Evolutionary conservation across 2,329 filamentous ascomycete genomes (phyloP).

Genomic region (Cercospora sp.): DNA sequence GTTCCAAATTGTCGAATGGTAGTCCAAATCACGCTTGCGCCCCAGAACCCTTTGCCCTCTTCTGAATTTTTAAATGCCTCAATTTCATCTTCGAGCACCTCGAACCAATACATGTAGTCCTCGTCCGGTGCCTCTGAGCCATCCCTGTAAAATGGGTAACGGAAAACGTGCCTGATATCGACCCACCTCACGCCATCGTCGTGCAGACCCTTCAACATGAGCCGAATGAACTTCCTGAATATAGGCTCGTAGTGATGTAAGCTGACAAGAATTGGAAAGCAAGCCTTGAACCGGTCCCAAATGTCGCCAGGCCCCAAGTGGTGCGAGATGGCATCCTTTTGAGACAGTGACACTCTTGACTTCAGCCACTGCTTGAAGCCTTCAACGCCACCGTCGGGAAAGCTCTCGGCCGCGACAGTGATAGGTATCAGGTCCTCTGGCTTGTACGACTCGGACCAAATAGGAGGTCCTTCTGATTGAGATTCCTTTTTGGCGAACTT

Average conservation of each 20-base stretch:
- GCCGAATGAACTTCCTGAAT: conserved; percentile 71
- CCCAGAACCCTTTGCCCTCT: conserved; percentile 78
- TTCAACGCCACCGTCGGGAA: conserved; percentile 68
- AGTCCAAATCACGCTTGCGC: conserved; percentile 82
- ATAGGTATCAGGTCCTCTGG: conserved; percentile 61
- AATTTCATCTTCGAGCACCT: conserved; percentile 75
- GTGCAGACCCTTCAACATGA: conserved; percentile 69
- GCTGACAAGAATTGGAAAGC: conserved; percentile 71
- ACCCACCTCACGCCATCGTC: conserved; percentile 83
- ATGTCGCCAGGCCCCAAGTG: conserved; percentile 81
- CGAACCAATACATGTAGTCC: conserved; percentile 69
- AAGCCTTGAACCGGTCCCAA: conserved; percentile 79
- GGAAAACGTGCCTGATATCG: conserved; percentile 77
- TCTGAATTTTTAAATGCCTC: conserved; percentile 70
- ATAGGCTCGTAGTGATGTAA: conserved; percentile 90
- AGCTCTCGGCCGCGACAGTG: conserved; percentile 66
- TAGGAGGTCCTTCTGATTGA: conserved; percentile 41
- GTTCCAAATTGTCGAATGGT: conserved; percentile 65
- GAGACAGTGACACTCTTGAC: conserved; percentile 68
- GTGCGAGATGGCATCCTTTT: conserved; percentile 72
- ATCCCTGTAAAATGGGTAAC: conserved; percentile 66
- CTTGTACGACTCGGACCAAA: conserved; percentile 69
- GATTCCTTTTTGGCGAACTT: conserved; percentile 47
- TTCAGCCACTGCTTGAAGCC: conserved; percentile 80
- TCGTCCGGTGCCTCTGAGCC: conserved; percentile 65